Evolutionary conservation across 768 basidiomycete genomes (phyloP).

Genomic region (Tremella yokohamensis): DNA sequence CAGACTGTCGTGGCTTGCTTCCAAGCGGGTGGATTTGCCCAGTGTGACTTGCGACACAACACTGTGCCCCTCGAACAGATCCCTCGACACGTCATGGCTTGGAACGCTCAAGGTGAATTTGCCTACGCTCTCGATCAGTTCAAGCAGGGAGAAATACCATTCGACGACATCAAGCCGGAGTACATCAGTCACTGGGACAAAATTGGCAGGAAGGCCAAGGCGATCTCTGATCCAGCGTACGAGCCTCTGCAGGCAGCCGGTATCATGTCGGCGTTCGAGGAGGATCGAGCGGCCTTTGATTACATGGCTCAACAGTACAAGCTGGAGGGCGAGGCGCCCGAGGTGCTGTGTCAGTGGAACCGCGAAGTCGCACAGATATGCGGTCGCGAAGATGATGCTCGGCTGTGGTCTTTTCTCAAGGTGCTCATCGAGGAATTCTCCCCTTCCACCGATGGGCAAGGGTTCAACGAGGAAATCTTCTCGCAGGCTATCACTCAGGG

Average conservation of each 20-base stretch:
- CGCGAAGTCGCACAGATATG: slow-evolving; percentile 32
- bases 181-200: slow-evolving; percentile 40
- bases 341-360: slow-evolving; percentile 42
- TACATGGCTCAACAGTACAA: slow-evolving; percentile 45
- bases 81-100: slow-evolving; percentile 42
- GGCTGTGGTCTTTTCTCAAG: slow-evolving; percentile 36
- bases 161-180: slow-evolving; percentile 49
- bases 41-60: slow-evolving; percentile 31
- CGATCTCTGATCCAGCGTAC: slow-evolving; percentile 39
- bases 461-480: slow-evolving; percentile 34
- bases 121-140: slow-evolving; percentile 43
- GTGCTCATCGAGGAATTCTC: slow-evolving; percentile 37
- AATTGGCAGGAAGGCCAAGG: slow-evolving; percentile 31
- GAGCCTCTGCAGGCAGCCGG: slow-evolving; percentile 40
- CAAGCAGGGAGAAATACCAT: slow-evolving; percentile 46
- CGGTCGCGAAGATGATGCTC: slow-evolving; percentile 36
- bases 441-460: slow-evolving; percentile 10
- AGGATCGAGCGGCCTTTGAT: slow-evolving; percentile 37
- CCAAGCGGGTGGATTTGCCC: slow-evolving; percentile 42
- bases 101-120: slow-evolving; percentile 42
- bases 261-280: slow-evolving; percentile 22
- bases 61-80: slow-evolving; percentile 39
- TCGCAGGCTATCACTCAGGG: slow-evolving; percentile 10
- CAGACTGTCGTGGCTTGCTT: slow-evolving; percentile 37
- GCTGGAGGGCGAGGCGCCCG: slow-evolving; percentile 31